A percentile compares a stretch with the other conserved stretches of the same genome.
Evolutionary conservation across 352 stramenopile species (phyloP).

Genomic region (Phytophthora quininea): DNA sequence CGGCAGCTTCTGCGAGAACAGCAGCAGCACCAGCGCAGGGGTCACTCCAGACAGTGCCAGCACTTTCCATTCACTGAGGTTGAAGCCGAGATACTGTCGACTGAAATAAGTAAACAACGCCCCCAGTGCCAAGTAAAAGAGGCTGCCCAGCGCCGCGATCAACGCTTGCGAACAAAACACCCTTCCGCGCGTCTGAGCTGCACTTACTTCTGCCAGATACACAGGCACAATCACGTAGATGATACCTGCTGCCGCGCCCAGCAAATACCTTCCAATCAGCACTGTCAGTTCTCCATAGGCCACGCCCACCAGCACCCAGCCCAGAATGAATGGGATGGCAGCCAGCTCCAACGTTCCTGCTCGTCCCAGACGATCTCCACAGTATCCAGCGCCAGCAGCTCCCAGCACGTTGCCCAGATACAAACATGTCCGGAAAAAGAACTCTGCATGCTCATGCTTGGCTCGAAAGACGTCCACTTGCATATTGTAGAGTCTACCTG

Average conservation of each 20-base stretch:
- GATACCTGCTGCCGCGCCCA: conserved; percentile 61
- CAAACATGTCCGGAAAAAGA: conserved; percentile 74
- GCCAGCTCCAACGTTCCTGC: conserved; percentile 77
- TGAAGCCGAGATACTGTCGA: conserved; percentile 74
- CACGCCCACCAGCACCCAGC: conserved; percentile 71
- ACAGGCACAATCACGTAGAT: conserved; percentile 69
- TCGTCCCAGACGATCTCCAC: conserved; percentile 67
- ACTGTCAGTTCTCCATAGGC: conserved; percentile 74
- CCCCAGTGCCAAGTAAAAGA: conserved; percentile 62
- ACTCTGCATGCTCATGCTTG: conserved; percentile 68
- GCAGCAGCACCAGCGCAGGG: conserved; percentile 56
- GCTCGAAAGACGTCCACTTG: conserved; percentile 83
- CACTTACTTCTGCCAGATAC: conserved; percentile 77
- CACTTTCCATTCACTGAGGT: conserved; percentile 83
- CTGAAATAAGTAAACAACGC: conserved; percentile 69
- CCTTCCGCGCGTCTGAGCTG: conserved; percentile 59
- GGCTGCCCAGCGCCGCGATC: conserved; percentile 40
- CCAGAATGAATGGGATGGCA: conserved; percentile 75
- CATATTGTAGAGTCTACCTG: conserved; percentile 81
- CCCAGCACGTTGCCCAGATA: conserved; percentile 70
- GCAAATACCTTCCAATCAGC: conserved; percentile 66
- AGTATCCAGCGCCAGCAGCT: conserved; percentile 57
- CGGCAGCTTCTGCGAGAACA: conserved; percentile 72
- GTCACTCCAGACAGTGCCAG: conserved; percentile 57
- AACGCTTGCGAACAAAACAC: conserved; percentile 54